These are phyloP conservation scores for Breviolum minutum DNA, from an alignment of 73 alveolate species.

Conservation along the genomic window DNA sequence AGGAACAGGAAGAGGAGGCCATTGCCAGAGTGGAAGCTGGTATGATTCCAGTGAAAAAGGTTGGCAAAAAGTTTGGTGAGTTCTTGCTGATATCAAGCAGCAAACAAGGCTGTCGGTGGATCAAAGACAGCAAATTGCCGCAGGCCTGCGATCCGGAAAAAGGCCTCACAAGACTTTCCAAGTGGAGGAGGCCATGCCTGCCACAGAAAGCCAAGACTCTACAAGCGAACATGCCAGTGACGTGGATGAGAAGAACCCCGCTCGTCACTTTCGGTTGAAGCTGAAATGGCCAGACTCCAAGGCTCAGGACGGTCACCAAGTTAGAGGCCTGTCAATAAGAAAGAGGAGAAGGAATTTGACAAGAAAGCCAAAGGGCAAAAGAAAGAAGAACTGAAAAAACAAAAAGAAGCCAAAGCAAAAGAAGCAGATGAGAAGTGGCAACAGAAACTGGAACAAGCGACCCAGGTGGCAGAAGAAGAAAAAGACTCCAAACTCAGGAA, in stretches of 20 bases:
- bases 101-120: background rate
- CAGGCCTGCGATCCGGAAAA: background rate
- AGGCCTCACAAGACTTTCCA: background rate
- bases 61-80: background rate
- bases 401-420: background rate
- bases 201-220: background rate
- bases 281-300: background rate
- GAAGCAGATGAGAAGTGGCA: background rate
- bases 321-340: background rate
- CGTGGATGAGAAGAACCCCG: background rate
- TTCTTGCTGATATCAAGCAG: background rate
- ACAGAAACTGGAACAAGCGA: too few relatives aligned
- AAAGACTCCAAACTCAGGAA: background rate
- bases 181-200: background rate
- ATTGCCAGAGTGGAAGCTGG: conserved; percentile 15
- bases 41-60: background rate
- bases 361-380: background rate
- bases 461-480: background rate
- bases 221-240: background rate
- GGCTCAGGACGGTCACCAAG: background rate
- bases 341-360: background rate
- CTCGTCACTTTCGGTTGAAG: background rate
- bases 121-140: background rate
- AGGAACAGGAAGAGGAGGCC: background rate
- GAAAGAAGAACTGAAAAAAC: background rate